These are phyloP conservation scores for Crithidia sp. DNA, from an alignment of 208 protist genomes.

Conservation along the genomic window DNA sequence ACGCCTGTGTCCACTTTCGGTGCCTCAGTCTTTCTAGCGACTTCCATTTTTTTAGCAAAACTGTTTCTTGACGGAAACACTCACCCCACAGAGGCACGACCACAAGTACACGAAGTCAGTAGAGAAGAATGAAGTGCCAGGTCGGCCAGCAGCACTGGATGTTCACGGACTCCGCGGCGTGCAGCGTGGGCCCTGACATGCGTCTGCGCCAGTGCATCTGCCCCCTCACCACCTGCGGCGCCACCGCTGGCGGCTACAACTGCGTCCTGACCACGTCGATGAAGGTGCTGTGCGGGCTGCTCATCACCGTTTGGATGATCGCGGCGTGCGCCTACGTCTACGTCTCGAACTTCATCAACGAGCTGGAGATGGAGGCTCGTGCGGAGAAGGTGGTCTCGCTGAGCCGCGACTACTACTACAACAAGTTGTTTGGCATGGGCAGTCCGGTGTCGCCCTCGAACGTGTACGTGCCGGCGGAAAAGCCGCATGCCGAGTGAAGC, in stretches of 20 bases:
- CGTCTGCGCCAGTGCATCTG: slow-evolving; percentile 77
- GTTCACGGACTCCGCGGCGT: slow-evolving; percentile 80
- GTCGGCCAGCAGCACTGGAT: slow-evolving; percentile 55
- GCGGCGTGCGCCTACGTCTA: slow-evolving; percentile 73
- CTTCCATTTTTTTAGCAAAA: neutral
- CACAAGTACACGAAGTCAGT: neutral
- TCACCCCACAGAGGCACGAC: neutral
- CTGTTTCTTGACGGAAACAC: neutral
- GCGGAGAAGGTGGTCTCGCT: slow-evolving; percentile 32
- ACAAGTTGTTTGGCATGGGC: slow-evolving; percentile 72
- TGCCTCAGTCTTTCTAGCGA: neutral
- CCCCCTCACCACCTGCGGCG: slow-evolving; percentile 69
- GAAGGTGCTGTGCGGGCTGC: slow-evolving; percentile 57
- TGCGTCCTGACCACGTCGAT: slow-evolving; percentile 71
- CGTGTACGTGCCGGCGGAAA: slow-evolving; percentile 18
- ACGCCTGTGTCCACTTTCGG: neutral
- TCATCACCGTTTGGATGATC: slow-evolving; percentile 69
- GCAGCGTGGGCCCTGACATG: slow-evolving; percentile 65
- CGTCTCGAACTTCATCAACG: slow-evolving; percentile 50
- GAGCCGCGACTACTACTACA: slow-evolving; percentile 70
- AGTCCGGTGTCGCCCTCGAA: slow-evolving; percentile 15
- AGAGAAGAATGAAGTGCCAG: slow-evolving; percentile 44
- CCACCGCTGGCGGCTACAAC: slow-evolving; percentile 39
- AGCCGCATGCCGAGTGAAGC: neutral
- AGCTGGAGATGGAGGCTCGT: slow-evolving; percentile 46